Base-by-base conservation (phyloP, 2,329 filamentous ascomycete species). In the Hawksworthiomyces lignivorus region DNA sequence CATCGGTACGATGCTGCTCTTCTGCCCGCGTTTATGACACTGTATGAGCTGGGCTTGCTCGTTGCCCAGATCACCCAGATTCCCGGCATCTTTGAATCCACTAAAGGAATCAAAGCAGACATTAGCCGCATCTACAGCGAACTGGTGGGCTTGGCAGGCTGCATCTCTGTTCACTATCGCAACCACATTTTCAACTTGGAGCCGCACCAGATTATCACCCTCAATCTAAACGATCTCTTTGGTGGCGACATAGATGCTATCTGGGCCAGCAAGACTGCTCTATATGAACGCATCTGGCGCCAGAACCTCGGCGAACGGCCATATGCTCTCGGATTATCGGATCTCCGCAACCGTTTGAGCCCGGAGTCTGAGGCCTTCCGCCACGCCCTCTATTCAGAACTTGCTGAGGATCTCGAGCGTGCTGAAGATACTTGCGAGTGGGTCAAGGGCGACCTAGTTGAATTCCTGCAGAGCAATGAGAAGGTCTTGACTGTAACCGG, bases 401-500 rank as follows among this genome's bases (percentile, higher is more conserved):
- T 64, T 4, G 50, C 56, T 4, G 61, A 65, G 32, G 61, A 59
- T 36, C 55, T 61, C 14, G 55, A 61, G 27, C 57, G 62, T 0
- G 56, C 61, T 1, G 62, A 65, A 21, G 62, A 62, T 33, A 65
- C 62, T 1, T 65, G 63, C 44, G 54, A 60, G 28, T 67, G 63
- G 63, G 52, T 65, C 34, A 57, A 61, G 44, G 51, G 50, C 2
- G 53, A 56, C 21, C 50, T 67, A 4, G 47, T 54, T 2, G 56
- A 62, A 5, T 67, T 65, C 44, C 51, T 64, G 14, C 46, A 55
- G 14, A 54, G 57, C 36, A 50, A 52, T 1, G 57, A 63, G 4
- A 59, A 60, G 34, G 45, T 62, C 1, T 48, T 67, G 14, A 58
- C 55, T 9, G 50, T 67, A 22, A 62, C 57, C 54, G 90, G 90